Percentiles rank a stretch among this genome's conserved stretches.
These are phyloP conservation scores for Conringia planisiliqua DNA, from an alignment of 345 rosid species.

Conservation along the genomic window DNA sequence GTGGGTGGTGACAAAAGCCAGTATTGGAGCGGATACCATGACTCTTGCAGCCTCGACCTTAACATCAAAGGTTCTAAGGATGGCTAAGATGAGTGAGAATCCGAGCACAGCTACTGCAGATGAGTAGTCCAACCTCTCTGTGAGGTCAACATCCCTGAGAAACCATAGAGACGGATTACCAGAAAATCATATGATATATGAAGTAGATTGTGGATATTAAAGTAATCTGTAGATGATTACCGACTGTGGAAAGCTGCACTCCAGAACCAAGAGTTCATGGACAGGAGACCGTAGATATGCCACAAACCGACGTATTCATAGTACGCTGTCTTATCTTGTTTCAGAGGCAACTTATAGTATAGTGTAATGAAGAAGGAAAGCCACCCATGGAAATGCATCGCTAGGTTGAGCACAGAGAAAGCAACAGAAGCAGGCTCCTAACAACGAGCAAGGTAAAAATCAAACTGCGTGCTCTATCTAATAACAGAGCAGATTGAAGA, in stretches of 20 bases:
- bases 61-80: conserved; percentile 58
- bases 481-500: neutral
- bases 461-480: conserved; percentile 4
- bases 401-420: conserved; percentile 68
- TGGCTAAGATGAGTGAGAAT: conserved; percentile 57
- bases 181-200: neutral
- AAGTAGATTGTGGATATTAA: neutral
- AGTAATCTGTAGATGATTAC: conserved; percentile 37
- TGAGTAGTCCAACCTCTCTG: conserved; percentile 74
- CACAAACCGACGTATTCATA: conserved; percentile 64
- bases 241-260: conserved; percentile 71
- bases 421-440: conserved; percentile 77
- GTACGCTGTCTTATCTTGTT: conserved; percentile 48
- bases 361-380: conserved; percentile 64
- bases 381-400: conserved; percentile 80
- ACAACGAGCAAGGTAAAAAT: neutral
- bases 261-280: conserved; percentile 84
- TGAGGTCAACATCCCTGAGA: conserved; percentile 59
- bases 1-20: conserved; percentile 68
- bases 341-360: conserved; percentile 57
- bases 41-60: conserved; percentile 64
- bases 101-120: conserved; percentile 75
- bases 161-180: conserved; percentile 12
- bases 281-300: conserved; percentile 56
- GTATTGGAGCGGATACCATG: conserved; percentile 74